Percentiles rank a stretch among this genome's conserved stretches.
phyloP scores from a whole-genome alignment of 352 stramenopile species.

The Globisporangium paroecandrum region DNA sequence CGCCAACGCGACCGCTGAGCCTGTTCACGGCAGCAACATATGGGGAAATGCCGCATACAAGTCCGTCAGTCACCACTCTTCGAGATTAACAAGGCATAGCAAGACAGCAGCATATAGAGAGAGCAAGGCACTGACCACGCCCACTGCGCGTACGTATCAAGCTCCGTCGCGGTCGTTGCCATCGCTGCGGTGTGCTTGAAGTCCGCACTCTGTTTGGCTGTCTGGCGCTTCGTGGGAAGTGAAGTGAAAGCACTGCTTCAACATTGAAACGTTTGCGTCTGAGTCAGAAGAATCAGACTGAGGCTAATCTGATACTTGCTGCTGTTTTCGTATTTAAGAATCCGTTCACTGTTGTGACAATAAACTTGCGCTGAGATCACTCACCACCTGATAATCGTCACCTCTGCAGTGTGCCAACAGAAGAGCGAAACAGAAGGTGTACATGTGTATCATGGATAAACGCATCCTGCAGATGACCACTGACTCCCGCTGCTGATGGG shows the following conservation, averaged over 20 bases:
- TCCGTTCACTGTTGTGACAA: no score
- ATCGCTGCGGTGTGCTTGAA: background rate
- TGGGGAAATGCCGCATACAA: background rate
- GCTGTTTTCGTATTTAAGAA: no score
- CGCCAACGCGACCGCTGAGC: slow-evolving; percentile 40
- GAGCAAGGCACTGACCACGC: slow-evolving; percentile 28
- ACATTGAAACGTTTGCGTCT: no score
- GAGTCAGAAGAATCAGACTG: background rate
- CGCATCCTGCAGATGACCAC: no score
- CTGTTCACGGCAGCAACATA: slow-evolving; percentile 11
- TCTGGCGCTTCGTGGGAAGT: no score
- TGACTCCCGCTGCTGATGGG: no score
- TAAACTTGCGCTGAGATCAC: no score
- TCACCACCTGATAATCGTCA: no score
- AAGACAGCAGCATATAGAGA: background rate
- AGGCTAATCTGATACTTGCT: no score
- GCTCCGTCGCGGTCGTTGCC: slow-evolving; percentile 20
- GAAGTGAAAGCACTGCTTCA: background rate
- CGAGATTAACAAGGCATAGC: background rate
- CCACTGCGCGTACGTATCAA: slow-evolving; percentile 50
- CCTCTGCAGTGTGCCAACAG: no score
- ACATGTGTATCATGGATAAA: no score
- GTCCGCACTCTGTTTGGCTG: background rate
- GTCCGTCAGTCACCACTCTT: background rate
- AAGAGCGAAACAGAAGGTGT: no score